Base-by-base conservation (phyloP, 2,329 filamentous ascomycete species). In the Parafenestella ontariensis region DNA sequence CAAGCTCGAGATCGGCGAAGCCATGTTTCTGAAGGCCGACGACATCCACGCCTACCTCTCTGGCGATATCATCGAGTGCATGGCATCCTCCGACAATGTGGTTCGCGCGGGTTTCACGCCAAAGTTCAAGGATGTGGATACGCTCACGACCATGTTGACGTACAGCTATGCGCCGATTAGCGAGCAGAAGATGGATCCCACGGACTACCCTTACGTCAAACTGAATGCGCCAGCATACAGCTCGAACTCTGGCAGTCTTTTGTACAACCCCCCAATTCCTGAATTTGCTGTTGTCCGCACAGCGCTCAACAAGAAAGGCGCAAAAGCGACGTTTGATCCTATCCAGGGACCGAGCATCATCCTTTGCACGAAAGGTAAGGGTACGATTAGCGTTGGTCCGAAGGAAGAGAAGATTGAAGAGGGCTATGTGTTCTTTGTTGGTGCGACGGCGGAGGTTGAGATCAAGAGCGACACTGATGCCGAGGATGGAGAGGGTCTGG, bases 71-170 rank as follows among this genome's bases (percentile, higher is more conserved):
- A 92, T 99, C 74, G 95, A 99, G 78, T 99, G 95, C 82, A 99
- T 99, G 95, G 95, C 95, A 0, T 89, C 92, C 8, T 96, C 91
- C n/a, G 95, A 99, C 83, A 99, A 99, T 64, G 95, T 99, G 31
- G 93, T 99, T 46, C 92, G 95, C 51, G 95, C 95, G 0, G 95
- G 95, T 39, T 95, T 99, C 77, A 99, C 95, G 0, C 95, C 95
- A 51, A 99, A 99, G 76, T 99, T 96, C 84, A 97, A 98, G 80
- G 95, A 99, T 66, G 91, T 98, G 20, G 79, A 87, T 49, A 98
- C 92, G 0, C 83, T 99, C 10, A 92, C 94, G 29, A 84, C 87
- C 58, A 96, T 96, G 88, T 81, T 99, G 63, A 99, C 95, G 0
- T 99, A 99, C 81, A 91, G 88, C 66, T 97, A 96, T 70, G 93